Base-by-base conservation (phyloP, 2,329 filamentous ascomycete genomes). In the Pezicula rhizophila region DNA sequence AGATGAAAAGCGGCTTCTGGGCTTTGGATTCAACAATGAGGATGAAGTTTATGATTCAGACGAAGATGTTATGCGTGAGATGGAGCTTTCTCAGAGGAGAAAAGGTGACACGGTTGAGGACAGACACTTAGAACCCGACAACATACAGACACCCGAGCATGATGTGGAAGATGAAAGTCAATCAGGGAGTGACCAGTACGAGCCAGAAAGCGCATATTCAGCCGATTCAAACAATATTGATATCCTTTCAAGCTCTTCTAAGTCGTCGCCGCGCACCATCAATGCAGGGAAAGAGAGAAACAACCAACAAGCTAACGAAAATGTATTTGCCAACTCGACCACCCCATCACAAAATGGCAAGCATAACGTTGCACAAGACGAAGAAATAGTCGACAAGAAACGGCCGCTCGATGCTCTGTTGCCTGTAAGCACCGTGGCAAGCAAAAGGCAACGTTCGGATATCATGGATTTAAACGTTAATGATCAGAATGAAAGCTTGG, bases 1-100 rank as follows among this genome's bases (percentile, higher is more conserved):
- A 5, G 84, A 91, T 56, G 84, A 89, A 57, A 70, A 71, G 26
- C 75, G 73, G 18, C 79, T 84, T 23, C 64, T 74, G 7, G 64
- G 69, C 47, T 59, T 68, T 25, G 52, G 51, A 41, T 54, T 68
- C 47, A 58, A 74, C 39, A 70, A 72, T 1, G 68, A 77, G n/a
- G 71, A 76, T 18, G 70, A 72, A 6, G 57, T 69, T n/a, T 71
- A 74, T 28, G 77, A 80, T 51, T 78, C 72, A 1, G 77, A 81
- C 42, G 76, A 79, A 47, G 75, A 79, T n/a, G 57, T 63, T 3
- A 56, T 69, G 40, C 54, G 62, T 15, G 63, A 68, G 33, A 57
- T 65, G 17, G 52, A 61, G 41, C 49, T 60, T 26, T 62, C 58
- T 14, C 62, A 64, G 40, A 53, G 49, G 33, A 56, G 50, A 41